Evolutionary conservation across 768 basidiomycete genomes (phyloP).

Genomic region (Amanita exitialis): DNA sequence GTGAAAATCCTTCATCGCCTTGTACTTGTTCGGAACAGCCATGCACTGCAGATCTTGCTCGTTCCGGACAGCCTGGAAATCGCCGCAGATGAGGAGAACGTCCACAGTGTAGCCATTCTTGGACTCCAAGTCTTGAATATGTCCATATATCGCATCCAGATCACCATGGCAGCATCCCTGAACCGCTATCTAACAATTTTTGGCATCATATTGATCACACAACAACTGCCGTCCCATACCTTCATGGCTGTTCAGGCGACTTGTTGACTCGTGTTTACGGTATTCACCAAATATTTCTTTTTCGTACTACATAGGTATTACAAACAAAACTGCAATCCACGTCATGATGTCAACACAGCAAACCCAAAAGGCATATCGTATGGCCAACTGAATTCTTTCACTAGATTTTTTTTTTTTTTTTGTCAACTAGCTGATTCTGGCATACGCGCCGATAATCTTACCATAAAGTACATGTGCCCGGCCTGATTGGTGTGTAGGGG

Average conservation of each 20-base stretch:
- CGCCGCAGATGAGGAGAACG: slow-evolving; percentile 87
- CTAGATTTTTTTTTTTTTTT: not conserved
- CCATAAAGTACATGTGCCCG: slow-evolving; percentile 53
- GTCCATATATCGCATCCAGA: slow-evolving; percentile 77
- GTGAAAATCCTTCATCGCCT: slow-evolving; percentile 74
- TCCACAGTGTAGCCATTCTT: slow-evolving; percentile 63
- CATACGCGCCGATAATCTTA: slow-evolving; percentile 11
- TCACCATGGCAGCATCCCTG: slow-evolving; percentile 96
- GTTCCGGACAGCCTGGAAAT: slow-evolving; percentile 92
- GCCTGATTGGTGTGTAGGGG: slow-evolving; percentile 43
- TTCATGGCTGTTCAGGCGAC: not conserved
- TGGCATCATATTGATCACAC: not conserved
- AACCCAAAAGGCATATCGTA: not conserved
- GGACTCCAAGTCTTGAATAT: slow-evolving; percentile 53
- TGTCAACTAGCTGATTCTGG: not conserved
- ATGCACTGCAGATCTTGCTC: slow-evolving; percentile 78
- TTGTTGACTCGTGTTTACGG: not conserved
- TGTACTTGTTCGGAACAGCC: slow-evolving; percentile 88
- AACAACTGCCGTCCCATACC: not conserved
- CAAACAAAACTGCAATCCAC: not conserved
- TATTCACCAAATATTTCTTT: not conserved
- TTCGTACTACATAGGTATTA: not conserved
- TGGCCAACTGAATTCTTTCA: too few species aligned
- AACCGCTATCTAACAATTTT: slow-evolving; percentile 58
- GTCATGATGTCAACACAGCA: not conserved